A percentile compares a stretch with the other conserved stretches of the same genome.
Conservation (phyloP, 768 basidiomycete species). For the Mycena crocata region DNA sequence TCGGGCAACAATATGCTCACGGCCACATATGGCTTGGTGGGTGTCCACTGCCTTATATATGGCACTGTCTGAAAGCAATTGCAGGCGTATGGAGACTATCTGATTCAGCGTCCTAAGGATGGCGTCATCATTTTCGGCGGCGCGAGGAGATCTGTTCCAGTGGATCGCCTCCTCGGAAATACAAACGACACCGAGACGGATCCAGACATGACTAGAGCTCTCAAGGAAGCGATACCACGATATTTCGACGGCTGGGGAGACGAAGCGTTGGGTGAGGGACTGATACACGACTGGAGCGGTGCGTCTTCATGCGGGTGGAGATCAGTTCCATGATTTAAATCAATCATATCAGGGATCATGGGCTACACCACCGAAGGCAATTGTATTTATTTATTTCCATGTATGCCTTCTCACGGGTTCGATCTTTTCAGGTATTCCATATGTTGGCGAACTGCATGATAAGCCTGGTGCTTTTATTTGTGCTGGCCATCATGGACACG, state of each 20-base stretch:
- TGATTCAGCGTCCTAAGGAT: conserved; percentile 40
- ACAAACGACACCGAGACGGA: conserved; percentile 35
- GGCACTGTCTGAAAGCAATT: neutral
- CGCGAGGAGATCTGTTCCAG: conserved; percentile 26
- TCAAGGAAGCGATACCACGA: conserved; percentile 33
- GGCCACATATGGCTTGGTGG: conserved; percentile 29
- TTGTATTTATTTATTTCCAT: neutral
- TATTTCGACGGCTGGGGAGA: conserved; percentile 42
- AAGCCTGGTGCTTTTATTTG: conserved; percentile 43
- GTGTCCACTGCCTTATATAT: neutral
- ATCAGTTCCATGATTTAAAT: neutral
- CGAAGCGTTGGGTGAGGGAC: conserved; percentile 38
- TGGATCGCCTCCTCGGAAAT: conserved; percentile 31
- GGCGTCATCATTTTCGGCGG: conserved; percentile 41
- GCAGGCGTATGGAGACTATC: conserved; percentile 34
- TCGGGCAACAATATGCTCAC: conserved; percentile 34
- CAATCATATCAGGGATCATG: conserved; percentile 36
- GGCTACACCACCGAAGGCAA: conserved; percentile 36
- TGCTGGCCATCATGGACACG: conserved; percentile 45
- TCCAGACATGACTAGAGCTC: conserved; percentile 38
- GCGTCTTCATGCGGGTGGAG: neutral
- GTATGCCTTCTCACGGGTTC: neutral
- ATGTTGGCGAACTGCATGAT: conserved; percentile 42
- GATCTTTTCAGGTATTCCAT: conserved; percentile 34
- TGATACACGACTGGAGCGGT: conserved; percentile 31